Conservation (phyloP, 2,329 filamentous ascomycete genomes). For the Trichoderma sp. region DNA sequence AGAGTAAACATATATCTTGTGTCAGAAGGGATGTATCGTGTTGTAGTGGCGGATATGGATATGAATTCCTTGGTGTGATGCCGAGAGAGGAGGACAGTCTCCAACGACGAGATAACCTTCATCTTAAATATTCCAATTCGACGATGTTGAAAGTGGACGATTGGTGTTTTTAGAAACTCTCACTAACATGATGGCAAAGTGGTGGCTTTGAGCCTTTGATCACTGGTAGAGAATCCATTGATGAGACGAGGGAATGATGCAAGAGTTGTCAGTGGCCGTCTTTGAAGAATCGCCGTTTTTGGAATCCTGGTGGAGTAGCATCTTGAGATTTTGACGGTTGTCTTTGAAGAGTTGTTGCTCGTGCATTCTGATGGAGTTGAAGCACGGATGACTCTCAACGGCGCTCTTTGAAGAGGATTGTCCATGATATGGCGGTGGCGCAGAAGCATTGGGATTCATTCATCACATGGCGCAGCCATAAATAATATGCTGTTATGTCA, state of each 20-base stretch:
- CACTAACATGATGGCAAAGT: not conserved
- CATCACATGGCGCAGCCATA: not conserved
- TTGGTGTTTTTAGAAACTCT: not conserved
- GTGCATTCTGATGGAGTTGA: not conserved
- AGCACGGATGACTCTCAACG: not conserved
- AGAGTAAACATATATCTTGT: constrained; percentile 1
- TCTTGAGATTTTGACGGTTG: not conserved
- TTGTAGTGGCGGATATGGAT: not conserved
- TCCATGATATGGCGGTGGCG: not conserved
- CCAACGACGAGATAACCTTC: not conserved
- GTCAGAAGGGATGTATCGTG: not conserved
- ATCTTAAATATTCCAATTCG: not conserved
- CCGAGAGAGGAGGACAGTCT: not conserved
- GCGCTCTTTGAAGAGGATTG: not conserved
- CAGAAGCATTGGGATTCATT: not conserved
- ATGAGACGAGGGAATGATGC: not conserved
- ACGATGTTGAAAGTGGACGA: not conserved
- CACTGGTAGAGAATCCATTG: not conserved
- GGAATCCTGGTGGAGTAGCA: not conserved
- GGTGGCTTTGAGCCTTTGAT: not conserved
- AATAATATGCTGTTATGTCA: not conserved
- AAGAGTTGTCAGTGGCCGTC: not conserved
- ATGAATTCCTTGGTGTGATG: not conserved
- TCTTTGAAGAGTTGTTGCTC: not conserved
- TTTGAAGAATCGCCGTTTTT: not conserved